A percentile compares a stretch with the other conserved stretches of the same genome.
These are phyloP conservation scores for Rhynchospora breviuscula DNA, from an alignment of 176 grass and related monocot genomes.

Conservation along the genomic window DNA sequence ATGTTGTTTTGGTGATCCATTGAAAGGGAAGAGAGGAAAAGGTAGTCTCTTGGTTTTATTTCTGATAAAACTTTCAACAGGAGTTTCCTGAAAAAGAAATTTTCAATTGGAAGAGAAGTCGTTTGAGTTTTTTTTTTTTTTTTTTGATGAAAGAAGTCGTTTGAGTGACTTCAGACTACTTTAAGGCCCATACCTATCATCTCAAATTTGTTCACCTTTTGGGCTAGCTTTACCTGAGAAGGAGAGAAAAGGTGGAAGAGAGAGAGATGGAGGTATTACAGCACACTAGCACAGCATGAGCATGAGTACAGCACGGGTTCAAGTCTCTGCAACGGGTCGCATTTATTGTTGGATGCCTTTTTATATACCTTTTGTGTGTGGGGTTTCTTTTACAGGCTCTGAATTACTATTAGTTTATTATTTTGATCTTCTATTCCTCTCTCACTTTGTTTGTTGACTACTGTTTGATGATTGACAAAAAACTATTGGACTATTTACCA, in stretches of 20 bases:
- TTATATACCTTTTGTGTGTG: constrained; percentile 4
- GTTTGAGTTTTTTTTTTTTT: no score
- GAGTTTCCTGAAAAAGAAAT: constrained; percentile 3
- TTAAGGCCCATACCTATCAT: constrained; percentile 26
- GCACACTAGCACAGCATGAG: neutral
- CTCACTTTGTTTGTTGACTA: neutral
- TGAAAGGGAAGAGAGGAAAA: neutral
- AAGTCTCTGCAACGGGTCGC: constrained; percentile 18
- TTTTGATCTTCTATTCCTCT: neutral
- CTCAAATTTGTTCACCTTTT: constrained; percentile 22
- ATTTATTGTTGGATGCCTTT: constrained; percentile 18
- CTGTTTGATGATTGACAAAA: neutral
- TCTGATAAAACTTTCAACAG: neutral
- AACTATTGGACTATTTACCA: neutral
- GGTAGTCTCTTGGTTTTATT: neutral
- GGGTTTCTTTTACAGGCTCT: neutral
- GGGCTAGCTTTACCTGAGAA: constrained; percentile 29
- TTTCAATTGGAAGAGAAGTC: constrained; percentile 13
- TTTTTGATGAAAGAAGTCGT: no score
- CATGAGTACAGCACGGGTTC: constrained; percentile 19
- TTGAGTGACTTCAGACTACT: constrained; percentile 21
- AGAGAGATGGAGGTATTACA: neutral
- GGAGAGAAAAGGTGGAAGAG: neutral
- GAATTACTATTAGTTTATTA: neutral
- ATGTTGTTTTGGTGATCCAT: constrained; percentile 27